Evolutionary conservation across 1,284 basidiomycete genomes (phyloP).

Genomic region (Rhodotorula sp.): DNA sequence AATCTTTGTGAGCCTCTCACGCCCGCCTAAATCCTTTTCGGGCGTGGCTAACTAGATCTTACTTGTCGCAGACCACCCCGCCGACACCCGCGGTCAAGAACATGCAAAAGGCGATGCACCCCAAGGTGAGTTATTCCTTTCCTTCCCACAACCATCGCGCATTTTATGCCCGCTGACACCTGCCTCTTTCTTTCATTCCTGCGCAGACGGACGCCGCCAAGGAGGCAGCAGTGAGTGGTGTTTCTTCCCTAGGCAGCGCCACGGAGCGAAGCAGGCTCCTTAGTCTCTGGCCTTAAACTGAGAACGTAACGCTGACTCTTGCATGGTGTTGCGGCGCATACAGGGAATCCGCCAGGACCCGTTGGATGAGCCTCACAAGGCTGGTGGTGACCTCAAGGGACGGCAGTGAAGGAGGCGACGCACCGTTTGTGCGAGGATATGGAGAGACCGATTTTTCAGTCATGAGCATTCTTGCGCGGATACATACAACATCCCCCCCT

Average conservation of each 20-base stretch:
- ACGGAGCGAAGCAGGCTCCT: too few species aligned
- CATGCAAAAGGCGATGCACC: constrained; percentile 24
- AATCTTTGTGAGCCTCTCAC: constrained; percentile 4
- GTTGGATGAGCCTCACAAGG: constrained; percentile 12
- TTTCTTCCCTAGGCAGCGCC: too few species aligned
- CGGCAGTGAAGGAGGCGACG: background rate
- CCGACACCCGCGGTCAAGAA: constrained; percentile 29
- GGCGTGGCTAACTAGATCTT: background rate
- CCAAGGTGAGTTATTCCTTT: constrained; percentile 4
- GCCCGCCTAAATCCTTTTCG: too few species aligned
- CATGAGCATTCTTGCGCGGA: too few species aligned
- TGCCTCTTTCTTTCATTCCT: background rate
- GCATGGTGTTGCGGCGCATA: background rate
- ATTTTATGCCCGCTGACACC: background rate
- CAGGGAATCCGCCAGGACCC: constrained; percentile 13
- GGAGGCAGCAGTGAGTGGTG: constrained; percentile 8
- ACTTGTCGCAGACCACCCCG: constrained; percentile 17
- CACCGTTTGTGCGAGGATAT: background rate
- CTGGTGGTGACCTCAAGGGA: constrained; percentile 20
- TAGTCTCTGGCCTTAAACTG: too few species aligned
- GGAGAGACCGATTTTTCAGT: too few species aligned
- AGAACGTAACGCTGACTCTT: too few species aligned
- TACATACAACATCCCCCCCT: too few species aligned
- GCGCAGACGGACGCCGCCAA: constrained; percentile 10
- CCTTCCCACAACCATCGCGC: background rate